Conservation (phyloP, 2,329 filamentous ascomycete genomes). For the Clonostachys sp. region DNA sequence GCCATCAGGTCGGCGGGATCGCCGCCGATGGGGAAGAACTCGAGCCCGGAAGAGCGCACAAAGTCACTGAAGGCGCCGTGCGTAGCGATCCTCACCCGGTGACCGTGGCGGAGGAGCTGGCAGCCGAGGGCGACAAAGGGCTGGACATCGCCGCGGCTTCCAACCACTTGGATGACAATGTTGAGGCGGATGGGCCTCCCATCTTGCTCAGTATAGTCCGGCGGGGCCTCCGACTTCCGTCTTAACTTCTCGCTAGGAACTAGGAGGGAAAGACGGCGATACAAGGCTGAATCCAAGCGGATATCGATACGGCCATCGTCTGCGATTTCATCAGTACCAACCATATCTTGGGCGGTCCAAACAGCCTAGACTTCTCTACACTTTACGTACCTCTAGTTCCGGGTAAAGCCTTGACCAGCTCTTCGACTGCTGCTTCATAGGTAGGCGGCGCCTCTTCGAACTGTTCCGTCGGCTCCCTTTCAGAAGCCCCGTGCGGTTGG, state of each 20-base stretch:
- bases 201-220: not conserved
- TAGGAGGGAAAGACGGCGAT: not conserved
- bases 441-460: too few relatives aligned
- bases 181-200: not conserved
- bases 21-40: slow-evolving; percentile 82
- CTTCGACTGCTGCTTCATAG: too few relatives aligned
- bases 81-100: slow-evolving; percentile 84
- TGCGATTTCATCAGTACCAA: not conserved
- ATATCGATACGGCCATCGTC: not conserved
- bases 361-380: too few relatives aligned
- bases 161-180: slow-evolving; percentile 37
- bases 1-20: slow-evolving; percentile 93
- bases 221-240: not conserved
- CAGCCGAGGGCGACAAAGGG: slow-evolving; percentile 97
- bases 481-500: too few relatives aligned
- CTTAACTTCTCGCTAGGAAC: not conserved
- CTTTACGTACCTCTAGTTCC: too few relatives aligned
- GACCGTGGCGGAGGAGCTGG: slow-evolving; percentile 80
- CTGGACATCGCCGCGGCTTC: slow-evolving; percentile 92
- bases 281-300: not conserved
- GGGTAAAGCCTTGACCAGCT: too few relatives aligned
- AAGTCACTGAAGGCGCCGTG: slow-evolving; percentile 85
- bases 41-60: slow-evolving; percentile 90
- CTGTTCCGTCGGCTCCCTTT: too few relatives aligned
- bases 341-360: too few relatives aligned